A percentile compares a stretch with the other conserved stretches of the same genome.
These are phyloP conservation scores for Hemileia vastatrix DNA, from an alignment of 1,284 basidiomycete species.

Conservation along the genomic window DNA sequence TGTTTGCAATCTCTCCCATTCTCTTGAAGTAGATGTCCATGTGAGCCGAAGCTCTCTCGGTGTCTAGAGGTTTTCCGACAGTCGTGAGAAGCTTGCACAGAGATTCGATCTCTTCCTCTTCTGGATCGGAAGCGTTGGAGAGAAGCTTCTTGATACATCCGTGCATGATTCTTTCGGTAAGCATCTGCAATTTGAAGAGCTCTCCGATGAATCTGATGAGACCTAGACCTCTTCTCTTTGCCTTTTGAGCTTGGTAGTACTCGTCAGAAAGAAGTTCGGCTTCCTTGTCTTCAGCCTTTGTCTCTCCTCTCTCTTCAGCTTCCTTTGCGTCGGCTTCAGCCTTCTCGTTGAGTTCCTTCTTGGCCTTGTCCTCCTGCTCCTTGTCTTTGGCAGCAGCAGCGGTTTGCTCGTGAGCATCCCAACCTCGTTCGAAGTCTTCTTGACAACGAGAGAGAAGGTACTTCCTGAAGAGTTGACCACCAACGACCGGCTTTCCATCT, in stretches of 20 bases:
- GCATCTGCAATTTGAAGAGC: constrained; percentile 91
- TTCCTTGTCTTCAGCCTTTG: constrained; percentile 43
- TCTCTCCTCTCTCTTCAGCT: no score
- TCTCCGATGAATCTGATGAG: constrained; percentile 96
- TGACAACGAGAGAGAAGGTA: constrained; percentile 86
- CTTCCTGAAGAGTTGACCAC: constrained; percentile 76
- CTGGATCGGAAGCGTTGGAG: constrained; percentile 80
- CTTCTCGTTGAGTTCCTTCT: constrained; percentile 48
- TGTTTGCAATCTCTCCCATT: constrained; percentile 71
- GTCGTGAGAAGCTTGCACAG: constrained; percentile 85
- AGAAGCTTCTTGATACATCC: constrained; percentile 89
- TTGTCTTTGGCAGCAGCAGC: constrained; percentile 51
- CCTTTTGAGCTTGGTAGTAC: constrained; percentile 92
- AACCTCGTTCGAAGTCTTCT: constrained; percentile 82
- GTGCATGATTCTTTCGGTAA: constrained; percentile 89
- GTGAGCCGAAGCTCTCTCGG: constrained; percentile 70
- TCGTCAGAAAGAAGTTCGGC: constrained; percentile 68
- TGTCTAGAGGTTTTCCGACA: constrained; percentile 70
- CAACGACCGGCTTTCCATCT: constrained; percentile 72
- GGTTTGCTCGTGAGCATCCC: constrained; percentile 52
- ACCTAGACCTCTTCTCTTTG: constrained; percentile 90
- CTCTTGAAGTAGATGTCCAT: constrained; percentile 87
- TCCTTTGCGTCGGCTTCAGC: no score
- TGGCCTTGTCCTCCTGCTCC: constrained; percentile 52
- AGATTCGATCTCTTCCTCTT: constrained; percentile 95